Evolutionary conservation across 768 basidiomycete species (phyloP), one percentile per base, ranked within the genome.

Genomic region (Chlorophyllum brunneum): DNA sequence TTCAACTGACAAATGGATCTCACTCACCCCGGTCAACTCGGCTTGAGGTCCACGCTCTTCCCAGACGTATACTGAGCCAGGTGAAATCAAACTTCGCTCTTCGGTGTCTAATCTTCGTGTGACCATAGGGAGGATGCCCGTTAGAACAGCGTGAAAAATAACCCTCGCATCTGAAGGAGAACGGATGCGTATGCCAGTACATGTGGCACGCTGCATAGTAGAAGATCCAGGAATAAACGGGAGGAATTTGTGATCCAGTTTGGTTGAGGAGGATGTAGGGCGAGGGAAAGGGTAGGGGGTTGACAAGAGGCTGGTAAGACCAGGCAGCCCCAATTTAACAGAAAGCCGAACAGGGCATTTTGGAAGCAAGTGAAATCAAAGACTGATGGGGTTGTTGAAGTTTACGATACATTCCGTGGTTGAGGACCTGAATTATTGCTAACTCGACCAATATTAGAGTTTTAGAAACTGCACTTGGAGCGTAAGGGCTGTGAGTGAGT

Each of bases 1-100:
- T 29, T n/a, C 44, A 13, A 16, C 22, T 29, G 22, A 18, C 10
- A 39, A 40, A 33, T 24, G 24, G 18, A 36, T 44, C 2, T 5
- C 33, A 69, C 79, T 63, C 67, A 88, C 86, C 56, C 87, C 86
- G 53, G 85, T 86, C 24, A 85, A 71, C 56, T 88, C 88, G 43
- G 83, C 74, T 52, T 84, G 80, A 34, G 85, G 80, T 0, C 83
- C 83, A 49, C 89, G 76, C 66, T 92, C 89, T 63, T 91, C 89
- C 88, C 88, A 92, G 13, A 92, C 88, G 59, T 87, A 92, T 5
- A 90, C 83, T 45, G 81, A 81, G 16, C 89, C 89, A 6, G 88
- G 78, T n/a, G 76, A 63, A 50, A 91, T 88, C 51, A 79, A 66
- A 33, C 84, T 76, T 48, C 89, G 74, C 65, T 92, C 89, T 55